phyloP scores from a whole-genome alignment of 306 rosid genomes.

The Luffa aegyptiaca region DNA sequence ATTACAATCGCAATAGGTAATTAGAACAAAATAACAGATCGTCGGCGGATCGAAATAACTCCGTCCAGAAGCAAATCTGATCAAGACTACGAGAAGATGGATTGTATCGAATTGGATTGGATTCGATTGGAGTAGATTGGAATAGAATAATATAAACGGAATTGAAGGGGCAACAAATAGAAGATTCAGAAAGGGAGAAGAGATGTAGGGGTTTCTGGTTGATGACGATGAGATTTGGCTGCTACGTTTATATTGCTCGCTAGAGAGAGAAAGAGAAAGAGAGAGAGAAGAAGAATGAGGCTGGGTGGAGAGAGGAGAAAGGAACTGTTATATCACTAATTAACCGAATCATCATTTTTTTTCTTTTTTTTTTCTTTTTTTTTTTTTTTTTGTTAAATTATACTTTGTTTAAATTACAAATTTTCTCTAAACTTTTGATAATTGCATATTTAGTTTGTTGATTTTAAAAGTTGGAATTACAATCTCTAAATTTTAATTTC shows the following conservation, averaged over 20 bases:
- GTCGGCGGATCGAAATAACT: slow-evolving; percentile 31
- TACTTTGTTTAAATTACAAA: not conserved
- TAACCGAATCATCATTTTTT: not conserved
- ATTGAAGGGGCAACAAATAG: slow-evolving; percentile 19
- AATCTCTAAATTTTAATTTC: too few species aligned
- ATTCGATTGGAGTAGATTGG: slow-evolving; percentile 12
- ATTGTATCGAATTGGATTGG: slow-evolving; percentile 11
- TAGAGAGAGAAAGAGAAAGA: slow-evolving; percentile 7
- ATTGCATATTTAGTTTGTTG: too few species aligned
- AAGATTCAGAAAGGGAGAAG: slow-evolving; percentile 27
- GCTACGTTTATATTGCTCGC: slow-evolving; percentile 29
- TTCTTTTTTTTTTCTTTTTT: not conserved
- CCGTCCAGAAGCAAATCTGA: slow-evolving; percentile 21
- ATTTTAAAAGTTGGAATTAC: too few species aligned
- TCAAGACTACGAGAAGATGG: slow-evolving; percentile 1
- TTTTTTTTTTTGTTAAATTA: not conserved
- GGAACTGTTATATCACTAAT: slow-evolving; percentile 23
- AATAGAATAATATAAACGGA: slow-evolving; percentile 9
- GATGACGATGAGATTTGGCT: slow-evolving; percentile 65
- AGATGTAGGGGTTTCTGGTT: slow-evolving; percentile 44
- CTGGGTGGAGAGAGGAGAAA: not conserved
- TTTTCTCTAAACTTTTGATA: not conserved
- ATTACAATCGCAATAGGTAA: slow-evolving; percentile 9
- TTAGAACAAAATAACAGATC: slow-evolving; percentile 17
- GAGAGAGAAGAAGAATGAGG: slow-evolving; percentile 1